A percentile compares a stretch with the other conserved stretches of the same genome.
Evolutionary conservation across 192 early-diverging fungal genomes (phyloP).

Genomic region (Funneliformis mosseae): DNA sequence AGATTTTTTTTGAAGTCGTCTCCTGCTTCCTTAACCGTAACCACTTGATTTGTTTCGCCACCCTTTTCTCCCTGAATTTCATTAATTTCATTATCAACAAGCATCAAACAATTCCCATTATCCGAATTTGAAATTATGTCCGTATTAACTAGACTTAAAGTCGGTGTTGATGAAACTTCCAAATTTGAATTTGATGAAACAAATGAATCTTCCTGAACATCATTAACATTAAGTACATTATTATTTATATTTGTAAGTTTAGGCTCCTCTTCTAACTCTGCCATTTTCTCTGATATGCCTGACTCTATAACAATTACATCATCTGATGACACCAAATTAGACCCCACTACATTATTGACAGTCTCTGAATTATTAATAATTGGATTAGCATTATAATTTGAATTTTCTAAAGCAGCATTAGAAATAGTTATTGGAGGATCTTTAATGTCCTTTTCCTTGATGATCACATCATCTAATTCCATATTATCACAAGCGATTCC

Average conservation of each 20-base stretch:
- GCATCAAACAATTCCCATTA: neutral
- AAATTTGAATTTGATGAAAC: neutral
- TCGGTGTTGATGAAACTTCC: neutral
- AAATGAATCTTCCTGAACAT: neutral
- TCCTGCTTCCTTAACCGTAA: neutral
- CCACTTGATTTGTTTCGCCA: neutral
- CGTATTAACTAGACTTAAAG: neutral
- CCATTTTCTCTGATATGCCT: neutral
- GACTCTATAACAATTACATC: neutral
- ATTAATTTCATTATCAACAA: neutral
- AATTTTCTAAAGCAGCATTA: neutral
- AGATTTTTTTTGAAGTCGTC: neutral
- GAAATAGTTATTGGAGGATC: neutral
- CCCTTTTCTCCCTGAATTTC: neutral
- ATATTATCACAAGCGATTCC: neutral
- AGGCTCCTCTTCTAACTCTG: too few species aligned
- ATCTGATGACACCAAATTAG: neutral
- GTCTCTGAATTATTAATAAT: neutral
- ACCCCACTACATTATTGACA: neutral
- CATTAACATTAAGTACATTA: neutral
- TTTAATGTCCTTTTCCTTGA: neutral
- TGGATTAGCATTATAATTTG: neutral
- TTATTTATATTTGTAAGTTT: neutral
- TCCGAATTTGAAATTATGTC: neutral
- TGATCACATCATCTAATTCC: neutral